phyloP scores from a whole-genome alignment of 2,329 filamentous ascomycete species.

The Fusarium floridanum region DNA sequence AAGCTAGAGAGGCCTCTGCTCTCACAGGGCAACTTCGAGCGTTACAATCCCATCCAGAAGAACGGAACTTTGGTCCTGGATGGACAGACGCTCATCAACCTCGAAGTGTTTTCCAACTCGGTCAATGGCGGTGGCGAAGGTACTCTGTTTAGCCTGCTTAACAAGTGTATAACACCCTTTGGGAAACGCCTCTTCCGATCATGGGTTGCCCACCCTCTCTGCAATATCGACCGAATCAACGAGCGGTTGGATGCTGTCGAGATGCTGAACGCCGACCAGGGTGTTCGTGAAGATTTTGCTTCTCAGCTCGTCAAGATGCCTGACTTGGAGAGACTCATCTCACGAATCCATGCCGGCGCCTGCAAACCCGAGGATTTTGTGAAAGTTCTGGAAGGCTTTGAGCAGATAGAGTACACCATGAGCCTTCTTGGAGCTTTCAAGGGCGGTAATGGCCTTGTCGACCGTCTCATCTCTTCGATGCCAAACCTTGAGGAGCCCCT shows the following conservation, averaged over 20 bases:
- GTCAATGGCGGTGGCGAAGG: conserved; percentile 88
- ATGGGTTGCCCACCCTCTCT: conserved; percentile 96
- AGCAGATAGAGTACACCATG: conserved; percentile 97
- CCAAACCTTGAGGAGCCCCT: conserved; percentile 82
- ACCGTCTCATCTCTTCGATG: conserved; percentile 86
- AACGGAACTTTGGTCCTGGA: conserved; percentile 94
- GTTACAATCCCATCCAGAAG: conserved; percentile 90
- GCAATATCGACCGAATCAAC: conserved; percentile 89
- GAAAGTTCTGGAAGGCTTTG: conserved; percentile 92
- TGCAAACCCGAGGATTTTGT: conserved; percentile 94
- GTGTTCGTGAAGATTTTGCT: conserved; percentile 87
- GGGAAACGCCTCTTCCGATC: conserved; percentile 96
- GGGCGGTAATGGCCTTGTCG: conserved; percentile 85
- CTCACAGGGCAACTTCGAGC: conserved; percentile 89
- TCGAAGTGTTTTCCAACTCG: conserved; percentile 96
- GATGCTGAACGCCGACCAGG: conserved; percentile 85
- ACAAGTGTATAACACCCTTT: conserved; percentile 95
- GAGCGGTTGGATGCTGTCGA: conserved; percentile 95
- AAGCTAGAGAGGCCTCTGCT: conserved; percentile 91
- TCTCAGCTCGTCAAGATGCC: conserved; percentile 91
- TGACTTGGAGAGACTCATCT: conserved; percentile 93
- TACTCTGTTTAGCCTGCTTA: conserved; percentile 90
- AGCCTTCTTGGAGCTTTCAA: conserved; percentile 79
- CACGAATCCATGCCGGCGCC: conserved; percentile 90
- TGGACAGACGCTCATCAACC: conserved; percentile 95